Evolutionary conservation across 805 yeast species (phyloP), one percentile per base, ranked within the genome.

Genomic region (Metschnikowia corniflorae): DNA sequence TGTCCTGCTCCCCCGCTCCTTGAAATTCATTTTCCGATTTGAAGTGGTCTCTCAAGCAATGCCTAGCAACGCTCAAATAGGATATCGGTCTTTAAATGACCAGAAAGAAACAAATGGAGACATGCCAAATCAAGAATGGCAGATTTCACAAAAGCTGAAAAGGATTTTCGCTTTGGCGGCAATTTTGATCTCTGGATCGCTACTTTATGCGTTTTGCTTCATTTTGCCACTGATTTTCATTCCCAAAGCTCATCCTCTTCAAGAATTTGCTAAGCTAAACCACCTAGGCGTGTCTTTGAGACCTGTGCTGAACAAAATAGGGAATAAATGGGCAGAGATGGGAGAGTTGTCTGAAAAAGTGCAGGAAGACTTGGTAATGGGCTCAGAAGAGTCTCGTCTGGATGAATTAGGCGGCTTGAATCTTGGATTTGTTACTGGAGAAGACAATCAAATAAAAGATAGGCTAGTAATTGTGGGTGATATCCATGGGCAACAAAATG

Each of bases 391-490:
- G n/a, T n/a, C n/a, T n/a, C n/a, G n/a, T n/a, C n/a, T n/a, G n/a
- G n/a, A n/a, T n/a, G n/a, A n/a, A n/a, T n/a, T n/a, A n/a, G n/a
- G n/a, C n/a, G n/a, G n/a, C n/a, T n/a, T n/a, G n/a, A n/a, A n/a
- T n/a, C n/a, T n/a, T n/a, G n/a, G n/a, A n/a, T n/a, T n/a, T n/a
- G n/a, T n/a, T n/a, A n/a, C n/a, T n/a, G n/a, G n/a, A n/a, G n/a
- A n/a, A n/a, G n/a, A n/a, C n/a, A n/a, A n/a, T n/a, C n/a, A n/a
- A n/a, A n/a, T n/a, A n/a, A n/a, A n/a, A 18, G 68, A 68, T 26
- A 66, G 95, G 42, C 53, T 84, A 12, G 68, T 91, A 4, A 54
- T 87, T 31, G 69, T 89, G 17, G 97, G 97, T 4, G 97, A 89
- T 57, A 77, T 89, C 16, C 97, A 89, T 61, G 97, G 96, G 2